Evolutionary conservation across 108 stramenopile species (phyloP), one percentile per base, ranked within the genome.

Genomic region (Parmales sp.): DNA sequence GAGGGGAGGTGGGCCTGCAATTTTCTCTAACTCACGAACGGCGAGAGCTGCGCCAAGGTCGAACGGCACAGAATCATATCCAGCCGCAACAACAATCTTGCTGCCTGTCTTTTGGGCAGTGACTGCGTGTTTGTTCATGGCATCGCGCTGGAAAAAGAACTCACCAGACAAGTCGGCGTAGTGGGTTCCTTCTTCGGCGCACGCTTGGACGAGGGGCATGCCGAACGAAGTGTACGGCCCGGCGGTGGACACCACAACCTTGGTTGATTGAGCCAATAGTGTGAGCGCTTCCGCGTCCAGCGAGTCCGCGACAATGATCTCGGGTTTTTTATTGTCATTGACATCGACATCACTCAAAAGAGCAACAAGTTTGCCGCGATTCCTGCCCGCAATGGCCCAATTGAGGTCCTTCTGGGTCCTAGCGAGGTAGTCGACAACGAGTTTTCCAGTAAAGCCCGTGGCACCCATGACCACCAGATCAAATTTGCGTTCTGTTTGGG

Each of bases 171-270:
- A 34, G 26, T 60, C 54, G 18, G 36, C 54, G 64, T 72, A 80
- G 69, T 80, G 71, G 1, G 80, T 81, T 26, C 83, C 83, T 19
- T 51, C 39, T 16, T 28, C n/a, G 8, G 74, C 82, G 50, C 82
- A 83, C 1, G 75, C 79, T 0, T 38, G 49, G 28, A 85, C 80
- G 31, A 87, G 41, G 28, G 67, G 60, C 18, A 37, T 73, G 34
- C 86, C 86, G 65, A 82, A 81, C 22, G 18, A 60, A 18, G 13
- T 37, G 65, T 73, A 87, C 16, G 86, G 86, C 9, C 86, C 86
- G 22, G 77, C 80, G 9, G 84, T 75, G 2, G 82, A 74, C 39
- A 82, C 38, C 20, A 87, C 69, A 9, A 82, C 78, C 54, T 74
- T 54, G 19, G 83, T 66, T 44, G 73, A 38, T 5, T 39, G 29